Conservation (phyloP, 2,329 filamentous ascomycete species). For the Verticillium longisporum region DNA sequence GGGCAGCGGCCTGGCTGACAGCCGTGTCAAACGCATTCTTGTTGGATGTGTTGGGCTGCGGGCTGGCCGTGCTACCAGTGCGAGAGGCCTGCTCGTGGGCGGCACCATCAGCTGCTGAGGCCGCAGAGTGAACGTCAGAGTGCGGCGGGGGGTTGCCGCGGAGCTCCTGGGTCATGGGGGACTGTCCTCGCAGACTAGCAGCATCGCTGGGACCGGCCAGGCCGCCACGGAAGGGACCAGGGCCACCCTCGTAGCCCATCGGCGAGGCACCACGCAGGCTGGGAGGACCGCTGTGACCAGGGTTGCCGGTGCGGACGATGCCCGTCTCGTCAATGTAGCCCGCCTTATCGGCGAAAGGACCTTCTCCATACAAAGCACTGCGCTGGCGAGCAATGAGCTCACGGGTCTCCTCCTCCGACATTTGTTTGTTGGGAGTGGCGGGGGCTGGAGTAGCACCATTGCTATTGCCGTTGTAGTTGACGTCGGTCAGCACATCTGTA, state of each 20-base stretch:
- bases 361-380: slow-evolving; percentile 84
- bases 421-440: slow-evolving; percentile 59
- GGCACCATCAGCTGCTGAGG: slow-evolving; percentile 31
- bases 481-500: slow-evolving; percentile 11
- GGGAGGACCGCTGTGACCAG: slow-evolving; percentile 56
- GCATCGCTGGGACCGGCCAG: slow-evolving; percentile 26
- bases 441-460: not conserved
- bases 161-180: slow-evolving; percentile 50
- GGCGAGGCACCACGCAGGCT: slow-evolving; percentile 73
- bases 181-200: not conserved
- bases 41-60: slow-evolving; percentile 59
- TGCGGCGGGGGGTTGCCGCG: slow-evolving; percentile 32
- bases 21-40: slow-evolving; percentile 55
- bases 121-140: slow-evolving; percentile 41
- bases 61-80: slow-evolving; percentile 80
- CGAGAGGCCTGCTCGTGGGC: slow-evolving; percentile 53
- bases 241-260: slow-evolving; percentile 61
- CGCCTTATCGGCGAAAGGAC: slow-evolving; percentile 59
- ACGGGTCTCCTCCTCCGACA: slow-evolving; percentile 94
- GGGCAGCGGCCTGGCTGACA: slow-evolving; percentile 65
- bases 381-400: slow-evolving; percentile 95
- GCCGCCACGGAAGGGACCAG: slow-evolving; percentile 26
- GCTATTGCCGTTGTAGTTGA: slow-evolving; percentile 17
- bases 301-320: slow-evolving; percentile 55
- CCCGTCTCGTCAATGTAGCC: slow-evolving; percentile 64